phyloP scores from a whole-genome alignment of 208 protist species.

The Dictyostelium gargantuum region DNA sequence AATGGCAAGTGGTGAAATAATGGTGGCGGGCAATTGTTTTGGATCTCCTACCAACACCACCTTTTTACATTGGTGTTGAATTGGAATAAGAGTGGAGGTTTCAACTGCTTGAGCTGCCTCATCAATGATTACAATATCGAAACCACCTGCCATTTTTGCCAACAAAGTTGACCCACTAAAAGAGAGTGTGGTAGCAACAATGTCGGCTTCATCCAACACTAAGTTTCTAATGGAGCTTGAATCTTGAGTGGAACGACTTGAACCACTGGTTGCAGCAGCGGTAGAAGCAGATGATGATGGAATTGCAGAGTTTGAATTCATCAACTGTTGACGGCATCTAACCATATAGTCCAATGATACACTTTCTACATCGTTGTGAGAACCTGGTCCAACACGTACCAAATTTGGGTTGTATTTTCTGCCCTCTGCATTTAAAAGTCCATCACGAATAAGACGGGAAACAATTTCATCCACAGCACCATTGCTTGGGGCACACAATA shows the following conservation, averaged over 20 bases:
- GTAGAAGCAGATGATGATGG: slow-evolving; percentile 52
- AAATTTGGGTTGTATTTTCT: slow-evolving; percentile 35
- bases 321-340: slow-evolving; percentile 38
- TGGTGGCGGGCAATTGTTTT: slow-evolving; percentile 86
- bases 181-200: slow-evolving; percentile 32
- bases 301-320: slow-evolving; percentile 3
- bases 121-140: slow-evolving; percentile 86
- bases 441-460: slow-evolving; percentile 70
- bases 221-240: not conserved
- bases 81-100: slow-evolving; percentile 83
- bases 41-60: slow-evolving; percentile 86
- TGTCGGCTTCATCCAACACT: slow-evolving; percentile 25
- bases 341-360: slow-evolving; percentile 46
- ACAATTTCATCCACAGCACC: slow-evolving; percentile 87
- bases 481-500: slow-evolving; percentile 88
- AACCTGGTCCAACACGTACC: slow-evolving; percentile 49
- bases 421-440: slow-evolving; percentile 66
- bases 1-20: slow-evolving; percentile 75
- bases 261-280: not conserved
- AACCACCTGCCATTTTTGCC: slow-evolving; percentile 67
- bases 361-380: not conserved
- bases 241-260: not conserved
- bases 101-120: slow-evolving; percentile 85
- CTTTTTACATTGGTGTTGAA: slow-evolving; percentile 71
- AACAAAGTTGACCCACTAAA: slow-evolving; percentile 70